These are phyloP conservation scores for Stephania cephalantha DNA, from an alignment of 164 flowering plant species.

Conservation along the genomic window DNA sequence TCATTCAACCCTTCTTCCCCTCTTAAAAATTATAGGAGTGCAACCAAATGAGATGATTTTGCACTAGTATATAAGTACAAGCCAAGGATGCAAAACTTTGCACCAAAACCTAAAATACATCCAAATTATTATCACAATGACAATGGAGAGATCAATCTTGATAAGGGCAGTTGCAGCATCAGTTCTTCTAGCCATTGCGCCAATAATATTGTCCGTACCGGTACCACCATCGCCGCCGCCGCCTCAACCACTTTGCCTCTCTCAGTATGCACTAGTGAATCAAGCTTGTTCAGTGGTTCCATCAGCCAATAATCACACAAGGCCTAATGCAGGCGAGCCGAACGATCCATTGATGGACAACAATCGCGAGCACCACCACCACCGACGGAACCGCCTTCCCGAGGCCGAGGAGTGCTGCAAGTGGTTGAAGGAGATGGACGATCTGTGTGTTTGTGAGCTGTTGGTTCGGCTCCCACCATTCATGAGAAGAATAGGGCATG, in stretches of 20 bases:
- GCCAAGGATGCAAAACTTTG: not conserved
- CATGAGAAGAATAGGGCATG: not conserved
- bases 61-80: not conserved
- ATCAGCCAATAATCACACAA: not conserved
- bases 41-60: not conserved
- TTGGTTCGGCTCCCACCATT: conserved; percentile 7
- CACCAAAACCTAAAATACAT: not conserved
- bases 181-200: not conserved
- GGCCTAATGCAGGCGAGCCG: not conserved
- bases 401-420: not conserved
- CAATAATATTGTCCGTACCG: not conserved
- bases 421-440: not conserved
- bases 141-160: not conserved
- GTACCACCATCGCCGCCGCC: not conserved
- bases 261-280: not conserved
- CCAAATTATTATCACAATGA: not conserved
- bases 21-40: not conserved
- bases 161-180: not conserved
- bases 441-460: not conserved
- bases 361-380: not conserved
- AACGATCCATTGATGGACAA: not conserved
- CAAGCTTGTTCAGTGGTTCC: not conserved
- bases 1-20: not conserved
- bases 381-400: not conserved
- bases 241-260: not conserved